Conservation (phyloP, 768 basidiomycete species). For the Mycena latifolia region DNA sequence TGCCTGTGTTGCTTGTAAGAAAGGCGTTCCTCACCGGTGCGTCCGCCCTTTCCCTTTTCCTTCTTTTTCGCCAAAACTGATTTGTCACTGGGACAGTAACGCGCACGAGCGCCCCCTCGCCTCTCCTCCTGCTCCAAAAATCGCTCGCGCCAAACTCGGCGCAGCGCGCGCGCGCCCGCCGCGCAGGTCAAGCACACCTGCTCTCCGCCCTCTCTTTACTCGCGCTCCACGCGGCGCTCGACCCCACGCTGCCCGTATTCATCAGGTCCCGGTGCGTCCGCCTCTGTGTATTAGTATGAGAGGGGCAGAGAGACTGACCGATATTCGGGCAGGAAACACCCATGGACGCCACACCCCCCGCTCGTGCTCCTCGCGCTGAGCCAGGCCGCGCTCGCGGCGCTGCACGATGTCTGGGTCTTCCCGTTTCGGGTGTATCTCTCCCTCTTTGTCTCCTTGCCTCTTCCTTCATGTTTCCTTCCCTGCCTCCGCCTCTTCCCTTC, state of each 20-base stretch:
- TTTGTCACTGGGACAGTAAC: slow-evolving; percentile 14
- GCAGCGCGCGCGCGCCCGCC: slow-evolving; percentile 12
- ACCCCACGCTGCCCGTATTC: too few species aligned
- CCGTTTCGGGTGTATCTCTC: slow-evolving; percentile 28
- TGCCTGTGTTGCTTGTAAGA: slow-evolving; percentile 69
- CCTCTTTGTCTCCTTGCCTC: too few species aligned
- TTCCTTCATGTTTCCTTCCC: too few species aligned
- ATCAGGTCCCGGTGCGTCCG: slow-evolving; percentile 72
- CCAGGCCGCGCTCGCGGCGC: slow-evolving; percentile 60
- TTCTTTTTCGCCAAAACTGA: too few species aligned
- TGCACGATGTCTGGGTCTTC: slow-evolving; percentile 58
- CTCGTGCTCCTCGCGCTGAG: slow-evolving; percentile 70
- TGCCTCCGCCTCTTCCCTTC: too few species aligned
- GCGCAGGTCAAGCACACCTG: slow-evolving; percentile 21
- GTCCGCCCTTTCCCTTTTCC: too few species aligned
- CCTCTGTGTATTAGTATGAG: neutral
- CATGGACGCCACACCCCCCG: slow-evolving; percentile 78
- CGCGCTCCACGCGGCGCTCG: slow-evolving; percentile 56
- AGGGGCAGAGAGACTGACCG: neutral
- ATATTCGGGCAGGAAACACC: slow-evolving; percentile 68
- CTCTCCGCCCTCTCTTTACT: slow-evolving; percentile 57
- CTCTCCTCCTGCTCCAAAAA: slow-evolving; percentile 24
- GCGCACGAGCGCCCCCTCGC: slow-evolving; percentile 27
- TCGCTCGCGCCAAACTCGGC: slow-evolving; percentile 29
- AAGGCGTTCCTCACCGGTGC: slow-evolving; percentile 72